phyloP scores from a whole-genome alignment of 108 stramenopile species.

The Chaetoceros tenuissimus region DNA sequence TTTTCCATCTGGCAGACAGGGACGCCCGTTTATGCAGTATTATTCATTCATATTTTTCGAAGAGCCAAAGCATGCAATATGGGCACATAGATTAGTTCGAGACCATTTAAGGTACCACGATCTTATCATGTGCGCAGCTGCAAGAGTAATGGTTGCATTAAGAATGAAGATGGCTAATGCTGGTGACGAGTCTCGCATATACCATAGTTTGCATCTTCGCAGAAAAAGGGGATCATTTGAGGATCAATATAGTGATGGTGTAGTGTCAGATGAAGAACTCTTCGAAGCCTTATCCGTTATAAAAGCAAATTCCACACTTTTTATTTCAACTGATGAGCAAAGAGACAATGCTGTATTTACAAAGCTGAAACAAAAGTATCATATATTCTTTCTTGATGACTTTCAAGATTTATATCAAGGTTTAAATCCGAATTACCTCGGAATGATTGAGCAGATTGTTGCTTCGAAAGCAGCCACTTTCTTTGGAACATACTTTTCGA shows the following conservation, averaged over 20 bases:
- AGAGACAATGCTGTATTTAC: too few species aligned
- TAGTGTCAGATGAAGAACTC: too few species aligned
- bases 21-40: slow-evolving; percentile 35
- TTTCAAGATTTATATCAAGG: slow-evolving; percentile 7
- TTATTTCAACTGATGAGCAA: too few species aligned
- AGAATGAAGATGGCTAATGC: too few species aligned
- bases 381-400: too few species aligned
- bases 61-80: slow-evolving; percentile 47
- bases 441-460: slow-evolving; percentile 57
- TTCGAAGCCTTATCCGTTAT: too few species aligned
- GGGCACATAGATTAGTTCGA: slow-evolving; percentile 35
- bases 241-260: too few species aligned
- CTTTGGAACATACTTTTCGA: slow-evolving; percentile 53
- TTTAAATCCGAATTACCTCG: slow-evolving; percentile 45
- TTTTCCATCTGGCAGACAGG: slow-evolving; percentile 16
- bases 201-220: too few species aligned
- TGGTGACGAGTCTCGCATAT: too few species aligned
- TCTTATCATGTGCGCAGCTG: slow-evolving; percentile 45
- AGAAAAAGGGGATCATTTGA: too few species aligned
- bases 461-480: slow-evolving; percentile 38
- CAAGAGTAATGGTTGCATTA: slow-evolving; percentile 35
- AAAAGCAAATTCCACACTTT: too few species aligned
- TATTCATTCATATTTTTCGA: slow-evolving; percentile 55
- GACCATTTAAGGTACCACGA: slow-evolving; percentile 46
- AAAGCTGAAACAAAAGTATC: too few species aligned